These are phyloP conservation scores for Mortierella antarctica DNA, from an alignment of 192 early-diverging fungal species.

Conservation along the genomic window DNA sequence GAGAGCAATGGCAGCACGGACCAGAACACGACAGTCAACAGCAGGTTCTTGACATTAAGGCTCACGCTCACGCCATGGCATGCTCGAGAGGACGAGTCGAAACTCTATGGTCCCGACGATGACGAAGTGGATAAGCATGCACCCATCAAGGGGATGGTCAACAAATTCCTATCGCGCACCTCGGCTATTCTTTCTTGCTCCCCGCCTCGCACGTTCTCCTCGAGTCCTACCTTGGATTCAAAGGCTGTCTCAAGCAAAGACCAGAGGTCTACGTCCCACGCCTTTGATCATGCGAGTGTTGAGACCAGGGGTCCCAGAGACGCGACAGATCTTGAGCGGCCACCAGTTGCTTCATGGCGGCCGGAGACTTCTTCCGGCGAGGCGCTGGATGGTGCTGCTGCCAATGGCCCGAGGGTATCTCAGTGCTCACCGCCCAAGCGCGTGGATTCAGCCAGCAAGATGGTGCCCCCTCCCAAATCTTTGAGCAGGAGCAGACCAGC, in stretches of 20 bases:
- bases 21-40: not conserved
- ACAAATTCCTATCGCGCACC: constrained; percentile 29
- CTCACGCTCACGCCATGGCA: constrained; percentile 56
- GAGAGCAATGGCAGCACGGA: constrained; percentile 19
- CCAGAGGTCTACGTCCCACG: not conserved
- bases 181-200: constrained; percentile 21
- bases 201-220: constrained; percentile 11
- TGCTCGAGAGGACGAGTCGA: constrained; percentile 47
- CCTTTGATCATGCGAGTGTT: not conserved
- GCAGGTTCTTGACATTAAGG: constrained; percentile 45
- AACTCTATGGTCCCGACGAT: constrained; percentile 42
- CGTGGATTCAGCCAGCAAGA: not conserved
- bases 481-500: not conserved
- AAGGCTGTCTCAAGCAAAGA: not conserved
- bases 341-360: too few species aligned
- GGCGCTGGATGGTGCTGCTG: too few species aligned
- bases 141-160: constrained; percentile 25
- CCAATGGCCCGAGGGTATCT: too few species aligned
- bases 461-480: not conserved
- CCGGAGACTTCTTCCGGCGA: too few species aligned
- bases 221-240: not conserved
- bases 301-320: too few species aligned
- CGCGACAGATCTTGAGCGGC: too few species aligned
- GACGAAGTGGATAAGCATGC: not conserved
- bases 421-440: too few species aligned